A percentile compares a stretch with the other conserved stretches of the same genome.
Conservation (phyloP, 345 rosid species). For the Heritiera fomes region DNA sequence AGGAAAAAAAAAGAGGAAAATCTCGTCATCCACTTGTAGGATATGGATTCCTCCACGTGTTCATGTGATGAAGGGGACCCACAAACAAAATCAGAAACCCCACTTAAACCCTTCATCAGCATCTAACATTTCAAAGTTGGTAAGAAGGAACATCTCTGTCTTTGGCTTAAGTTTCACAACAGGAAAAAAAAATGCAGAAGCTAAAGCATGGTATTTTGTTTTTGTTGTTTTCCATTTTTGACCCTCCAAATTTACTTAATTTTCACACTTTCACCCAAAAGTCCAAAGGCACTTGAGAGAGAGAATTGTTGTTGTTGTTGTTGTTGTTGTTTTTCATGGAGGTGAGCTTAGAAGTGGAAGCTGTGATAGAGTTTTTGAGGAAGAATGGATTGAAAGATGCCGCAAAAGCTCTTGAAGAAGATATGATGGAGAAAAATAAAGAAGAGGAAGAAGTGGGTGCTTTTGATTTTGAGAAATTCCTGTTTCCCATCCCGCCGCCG, state of each 20-base stretch:
- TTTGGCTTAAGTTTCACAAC: conserved; percentile 51
- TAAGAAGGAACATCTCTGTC: conserved; percentile 36
- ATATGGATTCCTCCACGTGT: conserved; percentile 19
- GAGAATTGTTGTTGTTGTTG: not conserved
- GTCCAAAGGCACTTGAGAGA: not conserved
- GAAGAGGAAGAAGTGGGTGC: conserved; percentile 42
- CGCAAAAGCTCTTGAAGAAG: conserved; percentile 69
- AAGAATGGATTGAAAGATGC: conserved; percentile 65
- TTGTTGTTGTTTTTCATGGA: conserved; percentile 33
- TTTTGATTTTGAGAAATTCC: conserved; percentile 79
- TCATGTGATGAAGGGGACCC: not conserved
- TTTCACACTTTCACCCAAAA: conserved; percentile 38
- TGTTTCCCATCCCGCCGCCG: conserved; percentile 85
- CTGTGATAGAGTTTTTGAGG: conserved; percentile 64
- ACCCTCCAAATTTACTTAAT: conserved; percentile 36
- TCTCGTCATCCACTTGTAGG: conserved; percentile 11
- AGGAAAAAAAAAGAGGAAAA: too few relatives aligned
- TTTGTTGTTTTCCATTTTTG: conserved; percentile 35
- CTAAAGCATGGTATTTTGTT: conserved; percentile 32
- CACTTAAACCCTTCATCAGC: conserved; percentile 14
- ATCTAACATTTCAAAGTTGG: conserved; percentile 53
- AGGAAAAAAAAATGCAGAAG: conserved; percentile 40
- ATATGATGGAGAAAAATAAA: conserved; percentile 53
- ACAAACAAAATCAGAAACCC: conserved; percentile 10
- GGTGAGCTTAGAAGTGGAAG: conserved; percentile 46